Evolutionary conservation across 2,329 filamentous ascomycete genomes (phyloP).

Genomic region (Botrytis porri): DNA sequence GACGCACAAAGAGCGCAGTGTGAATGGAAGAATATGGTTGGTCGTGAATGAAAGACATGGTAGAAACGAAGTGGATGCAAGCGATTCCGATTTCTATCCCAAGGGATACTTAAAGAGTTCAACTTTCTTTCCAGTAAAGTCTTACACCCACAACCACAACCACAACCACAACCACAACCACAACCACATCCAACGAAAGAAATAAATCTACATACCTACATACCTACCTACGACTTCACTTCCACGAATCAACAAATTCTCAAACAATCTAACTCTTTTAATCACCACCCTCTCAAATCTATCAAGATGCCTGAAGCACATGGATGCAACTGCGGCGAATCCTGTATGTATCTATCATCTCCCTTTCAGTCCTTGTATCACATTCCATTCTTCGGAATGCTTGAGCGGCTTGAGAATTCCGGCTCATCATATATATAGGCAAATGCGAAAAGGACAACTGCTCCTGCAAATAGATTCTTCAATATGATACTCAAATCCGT

Average conservation of each 20-base stretch:
- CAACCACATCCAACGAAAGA: background rate
- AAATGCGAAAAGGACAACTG: conserved; percentile 2
- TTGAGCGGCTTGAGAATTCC: background rate
- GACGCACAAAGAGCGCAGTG: conserved; percentile 1
- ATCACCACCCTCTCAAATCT: background rate
- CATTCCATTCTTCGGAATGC: background rate
- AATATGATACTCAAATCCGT: background rate
- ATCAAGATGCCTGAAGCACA: conserved; percentile 7
- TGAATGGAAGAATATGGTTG: background rate
- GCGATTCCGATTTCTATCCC: background rate
- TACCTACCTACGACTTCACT: background rate
- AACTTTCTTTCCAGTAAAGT: background rate
- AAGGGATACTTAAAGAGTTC: conserved; percentile 4
- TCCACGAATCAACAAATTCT: background rate
- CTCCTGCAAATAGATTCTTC: background rate
- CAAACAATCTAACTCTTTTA: background rate
- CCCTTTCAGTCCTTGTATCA: background rate
- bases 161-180: background rate
- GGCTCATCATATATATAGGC: background rate
- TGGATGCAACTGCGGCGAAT: background rate
- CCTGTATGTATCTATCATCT: background rate
- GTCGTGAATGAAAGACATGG: background rate
- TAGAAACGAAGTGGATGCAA: background rate
- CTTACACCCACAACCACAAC: background rate
- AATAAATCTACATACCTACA: background rate